phyloP scores from a whole-genome alignment of 495 filamentous ascomycete genomes.

The Echria macrotheca region DNA sequence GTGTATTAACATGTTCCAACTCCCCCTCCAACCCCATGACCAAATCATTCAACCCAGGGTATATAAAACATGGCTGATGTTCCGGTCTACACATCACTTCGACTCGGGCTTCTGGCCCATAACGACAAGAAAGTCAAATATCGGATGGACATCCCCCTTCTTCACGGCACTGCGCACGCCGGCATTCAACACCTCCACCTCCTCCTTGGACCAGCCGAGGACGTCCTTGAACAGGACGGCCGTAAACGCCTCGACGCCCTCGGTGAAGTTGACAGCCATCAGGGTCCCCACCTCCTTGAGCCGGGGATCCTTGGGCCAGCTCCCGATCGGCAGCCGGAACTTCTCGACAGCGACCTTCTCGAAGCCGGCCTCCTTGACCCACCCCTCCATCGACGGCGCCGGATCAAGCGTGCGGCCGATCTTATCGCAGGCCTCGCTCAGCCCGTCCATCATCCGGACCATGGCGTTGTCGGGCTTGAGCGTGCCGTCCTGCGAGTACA shows the following conservation, averaged over 20 bases:
- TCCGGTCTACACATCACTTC: not conserved
- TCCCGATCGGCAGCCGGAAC: conserved; percentile 34
- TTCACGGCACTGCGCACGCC: conserved; percentile 21
- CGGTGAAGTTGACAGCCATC: conserved; percentile 30
- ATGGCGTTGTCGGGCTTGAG: conserved; percentile 30
- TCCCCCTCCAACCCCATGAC: too few relatives aligned
- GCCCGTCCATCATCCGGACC: conserved; percentile 31
- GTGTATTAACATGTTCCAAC: too few relatives aligned
- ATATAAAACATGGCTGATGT: too few relatives aligned
- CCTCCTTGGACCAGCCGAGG: conserved; percentile 29
- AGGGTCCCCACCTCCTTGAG: conserved; percentile 45
- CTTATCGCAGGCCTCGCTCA: conserved; percentile 26
- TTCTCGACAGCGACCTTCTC: conserved; percentile 28
- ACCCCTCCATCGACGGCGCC: conserved; percentile 18
- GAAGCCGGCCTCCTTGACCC: conserved; percentile 33
- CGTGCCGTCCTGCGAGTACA: conserved; percentile 34
- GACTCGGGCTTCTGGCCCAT: conserved; percentile 17
- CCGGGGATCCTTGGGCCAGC: conserved; percentile 40
- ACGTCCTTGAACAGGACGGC: conserved; percentile 27
- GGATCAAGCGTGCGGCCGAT: conserved; percentile 23
- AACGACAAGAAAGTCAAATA: conserved; percentile 20
- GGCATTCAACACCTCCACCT: conserved; percentile 23
- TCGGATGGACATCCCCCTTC: conserved; percentile 18
- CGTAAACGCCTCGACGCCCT: conserved; percentile 29
- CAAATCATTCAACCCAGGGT: too few relatives aligned